Evolutionary conservation across 192 early-diverging fungal genomes (phyloP).

Genomic region (Gorgonomyces haynaldii): DNA sequence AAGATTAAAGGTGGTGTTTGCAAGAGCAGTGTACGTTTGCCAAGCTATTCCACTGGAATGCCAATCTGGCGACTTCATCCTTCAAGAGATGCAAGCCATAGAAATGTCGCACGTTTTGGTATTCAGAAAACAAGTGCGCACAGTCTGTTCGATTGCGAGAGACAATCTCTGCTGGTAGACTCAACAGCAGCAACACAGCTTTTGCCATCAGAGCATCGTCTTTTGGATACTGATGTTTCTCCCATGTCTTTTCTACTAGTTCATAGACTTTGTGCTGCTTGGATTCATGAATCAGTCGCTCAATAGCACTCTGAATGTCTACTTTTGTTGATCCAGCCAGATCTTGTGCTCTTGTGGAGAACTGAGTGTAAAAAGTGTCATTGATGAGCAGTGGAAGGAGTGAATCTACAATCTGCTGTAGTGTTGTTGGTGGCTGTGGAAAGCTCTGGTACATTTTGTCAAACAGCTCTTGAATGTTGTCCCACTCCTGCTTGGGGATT

Average conservation of each 20-base stretch:
- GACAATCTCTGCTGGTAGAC: background rate
- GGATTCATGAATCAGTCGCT: background rate
- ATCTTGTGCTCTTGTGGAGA: background rate
- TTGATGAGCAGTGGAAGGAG: too few species aligned
- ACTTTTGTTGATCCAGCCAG: conserved; percentile 1
- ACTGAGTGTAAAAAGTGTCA: conserved; percentile 2
- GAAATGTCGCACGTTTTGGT: background rate
- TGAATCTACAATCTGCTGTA: too few species aligned
- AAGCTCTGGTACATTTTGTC: too few species aligned
- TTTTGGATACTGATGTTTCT: background rate
- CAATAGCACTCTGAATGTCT: background rate
- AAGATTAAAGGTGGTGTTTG: too few species aligned
- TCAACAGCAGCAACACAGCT: conserved; percentile 2
- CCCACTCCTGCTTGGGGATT: conserved; percentile 4
- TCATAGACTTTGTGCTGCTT: conserved; percentile 6
- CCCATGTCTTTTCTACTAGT: background rate
- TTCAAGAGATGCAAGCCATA: background rate
- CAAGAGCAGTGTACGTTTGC: background rate
- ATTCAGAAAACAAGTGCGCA: background rate
- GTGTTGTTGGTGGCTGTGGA: too few species aligned
- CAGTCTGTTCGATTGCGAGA: background rate
- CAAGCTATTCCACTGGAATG: conserved; percentile 3
- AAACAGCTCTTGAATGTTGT: too few species aligned
- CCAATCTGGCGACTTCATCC: conserved; percentile 4
- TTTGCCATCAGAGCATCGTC: background rate